These are phyloP conservation scores for Cicer bijugum DNA, from an alignment of 306 rosid species.

Conservation along the genomic window DNA sequence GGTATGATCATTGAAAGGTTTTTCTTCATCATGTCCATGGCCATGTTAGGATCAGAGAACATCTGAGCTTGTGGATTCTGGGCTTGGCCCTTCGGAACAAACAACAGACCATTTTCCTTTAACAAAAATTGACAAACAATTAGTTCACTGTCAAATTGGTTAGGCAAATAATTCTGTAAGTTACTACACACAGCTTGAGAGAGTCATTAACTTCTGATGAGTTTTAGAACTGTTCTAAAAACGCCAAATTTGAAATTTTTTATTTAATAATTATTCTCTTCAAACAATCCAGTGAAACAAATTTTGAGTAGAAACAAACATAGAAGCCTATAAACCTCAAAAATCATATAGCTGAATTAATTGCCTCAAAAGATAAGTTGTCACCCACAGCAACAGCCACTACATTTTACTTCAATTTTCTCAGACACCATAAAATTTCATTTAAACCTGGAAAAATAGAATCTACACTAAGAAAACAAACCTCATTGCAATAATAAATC, in stretches of 20 bases:
- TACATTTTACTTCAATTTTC: constrained; percentile 15
- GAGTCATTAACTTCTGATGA: constrained; percentile 24
- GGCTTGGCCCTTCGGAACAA: constrained; percentile 92
- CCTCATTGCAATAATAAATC: constrained; percentile 84
- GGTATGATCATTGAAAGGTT: constrained; percentile 98
- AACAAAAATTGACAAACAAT: constrained; percentile 33
- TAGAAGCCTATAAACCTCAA: constrained; percentile 7
- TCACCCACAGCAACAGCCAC: constrained; percentile 20
- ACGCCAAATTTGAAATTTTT: constrained; percentile 12
- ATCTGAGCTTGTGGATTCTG: constrained; percentile 93
- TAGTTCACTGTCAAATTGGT: constrained; percentile 29
- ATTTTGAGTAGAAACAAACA: background rate
- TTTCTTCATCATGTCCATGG: constrained; percentile 99
- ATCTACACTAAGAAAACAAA: constrained; percentile 37
- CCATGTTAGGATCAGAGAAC: constrained; percentile 99
- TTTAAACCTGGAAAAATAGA: constrained; percentile 17
- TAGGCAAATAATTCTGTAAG: constrained; percentile 14
- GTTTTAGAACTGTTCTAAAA: background rate
- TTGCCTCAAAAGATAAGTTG: background rate
- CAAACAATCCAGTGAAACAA: constrained; percentile 1
- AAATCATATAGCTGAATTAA: background rate
- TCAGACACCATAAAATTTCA: constrained; percentile 13
- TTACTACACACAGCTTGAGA: constrained; percentile 17
- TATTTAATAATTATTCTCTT: constrained; percentile 9
- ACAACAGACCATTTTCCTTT: constrained; percentile 87